Evolutionary conservation across 2,329 filamentous ascomycete species (phyloP).

Genomic region (Pyricularia pennisetigena): DNA sequence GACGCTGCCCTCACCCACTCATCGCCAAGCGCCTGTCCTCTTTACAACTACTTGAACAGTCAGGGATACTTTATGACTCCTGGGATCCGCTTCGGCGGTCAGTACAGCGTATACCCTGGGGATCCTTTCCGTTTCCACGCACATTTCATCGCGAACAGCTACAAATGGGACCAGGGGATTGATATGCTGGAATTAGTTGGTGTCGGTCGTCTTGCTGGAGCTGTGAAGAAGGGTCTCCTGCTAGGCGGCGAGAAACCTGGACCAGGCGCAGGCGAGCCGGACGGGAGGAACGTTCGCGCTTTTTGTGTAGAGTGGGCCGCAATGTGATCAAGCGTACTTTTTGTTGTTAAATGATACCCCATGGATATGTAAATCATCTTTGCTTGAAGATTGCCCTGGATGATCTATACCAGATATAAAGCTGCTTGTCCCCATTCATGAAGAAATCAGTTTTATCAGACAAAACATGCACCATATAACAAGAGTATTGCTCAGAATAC

Average conservation of each 20-base stretch:
- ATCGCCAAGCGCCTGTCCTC: conserved; percentile 48
- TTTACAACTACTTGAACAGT: conserved; percentile 73
- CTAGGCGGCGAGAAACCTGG: conserved; percentile 57
- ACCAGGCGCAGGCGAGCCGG: neutral
- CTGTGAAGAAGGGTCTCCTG: conserved; percentile 91
- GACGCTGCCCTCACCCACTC: conserved; percentile 18
- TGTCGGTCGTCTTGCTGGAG: conserved; percentile 80
- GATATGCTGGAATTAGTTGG: conserved; percentile 76
- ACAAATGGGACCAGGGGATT: conserved; percentile 82
- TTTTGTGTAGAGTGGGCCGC: conserved; percentile 93
- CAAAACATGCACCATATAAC: neutral
- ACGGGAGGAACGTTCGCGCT: conserved; percentile 40
- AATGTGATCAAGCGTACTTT: conserved; percentile 45
- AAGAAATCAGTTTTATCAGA: neutral
- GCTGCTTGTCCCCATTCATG: neutral
- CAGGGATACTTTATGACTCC: conserved; percentile 82
- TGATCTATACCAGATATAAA: neutral
- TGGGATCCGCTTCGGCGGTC: conserved; percentile 85
- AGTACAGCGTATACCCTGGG: conserved; percentile 91
- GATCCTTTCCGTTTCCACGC: conserved; percentile 93
- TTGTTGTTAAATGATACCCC: neutral
- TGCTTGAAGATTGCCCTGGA: too few relatives aligned
- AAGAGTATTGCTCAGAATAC: neutral
- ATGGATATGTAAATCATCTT: too few relatives aligned
- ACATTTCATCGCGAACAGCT: conserved; percentile 79